phyloP scores from a whole-genome alignment of 1,284 basidiomycete genomes.

The Somion occarium region DNA sequence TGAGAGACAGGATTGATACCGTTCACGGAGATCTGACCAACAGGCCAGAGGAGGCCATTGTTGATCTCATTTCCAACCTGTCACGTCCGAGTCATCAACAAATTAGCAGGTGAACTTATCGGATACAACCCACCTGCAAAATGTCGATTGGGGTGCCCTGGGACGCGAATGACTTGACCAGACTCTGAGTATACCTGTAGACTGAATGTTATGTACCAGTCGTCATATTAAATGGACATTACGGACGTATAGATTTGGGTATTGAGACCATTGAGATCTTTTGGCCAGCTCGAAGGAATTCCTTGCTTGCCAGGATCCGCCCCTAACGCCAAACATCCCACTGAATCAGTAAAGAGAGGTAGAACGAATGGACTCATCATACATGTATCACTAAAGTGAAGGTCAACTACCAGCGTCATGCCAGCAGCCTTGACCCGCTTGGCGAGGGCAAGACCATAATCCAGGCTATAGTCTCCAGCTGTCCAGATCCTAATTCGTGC shows the following conservation, averaged over 20 bases:
- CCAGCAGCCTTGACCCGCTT: slow-evolving; percentile 53
- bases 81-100: too few relatives aligned
- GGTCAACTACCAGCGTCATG: slow-evolving; percentile 52
- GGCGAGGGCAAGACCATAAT: slow-evolving; percentile 49
- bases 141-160: slow-evolving; percentile 54
- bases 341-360: neutral
- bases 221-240: neutral
- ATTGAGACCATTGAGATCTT: slow-evolving; percentile 43
- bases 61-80: slow-evolving; percentile 64
- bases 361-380: slow-evolving; percentile 2
- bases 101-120: neutral
- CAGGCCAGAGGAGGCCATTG: slow-evolving; percentile 58
- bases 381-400: slow-evolving; percentile 67
- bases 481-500: slow-evolving; percentile 63
- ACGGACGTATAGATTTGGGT: slow-evolving; percentile 49
- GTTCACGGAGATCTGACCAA: slow-evolving; percentile 48
- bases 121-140: slow-evolving; percentile 33
- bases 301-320: slow-evolving; percentile 59
- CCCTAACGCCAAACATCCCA: slow-evolving; percentile 43
- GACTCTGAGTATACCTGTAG: slow-evolving; percentile 44
- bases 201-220: too few relatives aligned
- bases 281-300: slow-evolving; percentile 57
- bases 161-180: slow-evolving; percentile 45
- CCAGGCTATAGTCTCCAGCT: slow-evolving; percentile 48
- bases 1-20: slow-evolving; percentile 53